Conservation (phyloP, 352 stramenopile species). For the Phytophthora fragariaefolia region DNA sequence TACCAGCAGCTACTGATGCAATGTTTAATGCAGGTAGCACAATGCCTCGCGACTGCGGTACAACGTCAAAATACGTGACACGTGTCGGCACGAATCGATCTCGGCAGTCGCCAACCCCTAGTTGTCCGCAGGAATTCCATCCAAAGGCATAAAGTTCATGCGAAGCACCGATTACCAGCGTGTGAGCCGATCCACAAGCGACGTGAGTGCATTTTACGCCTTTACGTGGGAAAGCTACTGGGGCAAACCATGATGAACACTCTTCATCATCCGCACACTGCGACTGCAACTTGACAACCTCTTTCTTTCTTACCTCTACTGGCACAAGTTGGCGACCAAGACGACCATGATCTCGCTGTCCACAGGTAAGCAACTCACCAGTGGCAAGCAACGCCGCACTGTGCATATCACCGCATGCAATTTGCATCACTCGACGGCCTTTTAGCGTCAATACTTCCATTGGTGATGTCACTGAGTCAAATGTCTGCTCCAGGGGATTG, state of each 20-base stretch:
- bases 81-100: conserved; percentile 45
- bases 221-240: conserved; percentile 10
- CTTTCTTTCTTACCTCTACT: conserved; percentile 7
- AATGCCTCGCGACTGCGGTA: neutral
- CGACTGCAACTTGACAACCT: neutral
- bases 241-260: conserved; percentile 54
- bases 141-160: conserved; percentile 62
- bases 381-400: conserved; percentile 50
- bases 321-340: conserved; percentile 43
- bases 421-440: conserved; percentile 39
- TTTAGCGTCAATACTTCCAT: conserved; percentile 64
- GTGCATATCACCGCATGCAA: conserved; percentile 74
- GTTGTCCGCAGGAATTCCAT: conserved; percentile 62
- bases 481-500: conserved; percentile 36
- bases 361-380: conserved; percentile 64
- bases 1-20: conserved; percentile 52
- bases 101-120: conserved; percentile 67
- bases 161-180: conserved; percentile 48
- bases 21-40: conserved; percentile 32
- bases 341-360: conserved; percentile 61
- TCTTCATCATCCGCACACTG: conserved; percentile 2
- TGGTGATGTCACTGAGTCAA: conserved; percentile 44
- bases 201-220: conserved; percentile 52
- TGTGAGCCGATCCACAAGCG: conserved; percentile 67
- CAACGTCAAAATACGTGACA: conserved; percentile 63